Evolutionary conservation across 129 eudicot genomes (phyloP).

Genomic region (Sambucus nigra): DNA sequence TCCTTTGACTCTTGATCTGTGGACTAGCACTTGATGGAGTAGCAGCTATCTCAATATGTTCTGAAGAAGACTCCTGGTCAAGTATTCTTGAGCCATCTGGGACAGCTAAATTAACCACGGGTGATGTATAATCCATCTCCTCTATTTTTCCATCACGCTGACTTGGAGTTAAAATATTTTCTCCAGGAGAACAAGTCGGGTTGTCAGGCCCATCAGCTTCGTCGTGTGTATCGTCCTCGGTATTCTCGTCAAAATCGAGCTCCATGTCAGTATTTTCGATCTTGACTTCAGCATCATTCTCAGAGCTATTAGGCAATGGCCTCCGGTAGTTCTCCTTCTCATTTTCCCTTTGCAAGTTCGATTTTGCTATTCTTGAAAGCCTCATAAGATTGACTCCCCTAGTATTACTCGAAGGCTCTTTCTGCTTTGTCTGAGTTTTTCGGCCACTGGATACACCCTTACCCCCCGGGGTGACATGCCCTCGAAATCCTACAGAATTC

Average conservation of each 20-base stretch:
- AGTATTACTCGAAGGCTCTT: conserved; percentile 30
- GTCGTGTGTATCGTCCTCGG: conserved; percentile 69
- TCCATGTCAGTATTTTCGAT: conserved; percentile 97
- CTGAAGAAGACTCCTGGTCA: conserved; percentile 46
- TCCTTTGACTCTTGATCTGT: conserved; percentile 39
- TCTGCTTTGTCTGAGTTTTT: conserved; percentile 33
- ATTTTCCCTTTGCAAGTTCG: conserved; percentile 82
- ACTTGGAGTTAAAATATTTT: conserved; percentile 36
- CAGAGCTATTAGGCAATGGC: conserved; percentile 68
- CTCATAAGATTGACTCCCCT: conserved; percentile 72
- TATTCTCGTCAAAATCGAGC: conserved; percentile 87
- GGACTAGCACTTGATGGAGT: conserved; percentile 75
- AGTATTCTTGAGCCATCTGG: conserved; percentile 29
- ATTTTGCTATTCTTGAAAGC: conserved; percentile 87
- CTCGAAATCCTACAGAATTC: conserved; percentile 26
- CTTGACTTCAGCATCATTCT: conserved; percentile 72
- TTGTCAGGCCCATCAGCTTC: conserved; percentile 57
- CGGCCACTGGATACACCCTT: conserved; percentile 42
- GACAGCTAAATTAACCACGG: conserved; percentile 23
- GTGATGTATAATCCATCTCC: conserved; percentile 32
- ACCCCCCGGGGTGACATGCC: conserved; percentile 41
- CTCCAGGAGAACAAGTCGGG: conserved; percentile 26
- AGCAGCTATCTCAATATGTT: conserved; percentile 39
- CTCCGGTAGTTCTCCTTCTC: conserved; percentile 95
- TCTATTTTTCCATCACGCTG: conserved; percentile 28